phyloP scores from a whole-genome alignment of 2,329 filamentous ascomycete genomes.

The Aspergillus fijiensis region DNA sequence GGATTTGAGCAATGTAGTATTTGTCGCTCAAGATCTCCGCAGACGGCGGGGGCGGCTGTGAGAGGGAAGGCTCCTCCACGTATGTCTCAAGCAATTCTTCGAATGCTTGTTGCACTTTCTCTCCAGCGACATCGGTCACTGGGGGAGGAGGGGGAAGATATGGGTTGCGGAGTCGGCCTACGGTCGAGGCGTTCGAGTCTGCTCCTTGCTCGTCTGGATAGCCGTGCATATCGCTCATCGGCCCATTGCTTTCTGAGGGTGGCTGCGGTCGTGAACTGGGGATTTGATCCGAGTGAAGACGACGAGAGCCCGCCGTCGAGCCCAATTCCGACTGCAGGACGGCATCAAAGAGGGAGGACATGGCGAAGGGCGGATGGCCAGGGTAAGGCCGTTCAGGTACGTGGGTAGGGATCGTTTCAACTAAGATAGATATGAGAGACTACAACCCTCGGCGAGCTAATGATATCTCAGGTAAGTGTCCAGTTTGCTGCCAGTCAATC shows the following conservation, averaged over 20 bases:
- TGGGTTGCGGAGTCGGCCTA: constrained; percentile 50
- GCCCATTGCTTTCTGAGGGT: constrained; percentile 50
- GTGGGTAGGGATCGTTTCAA: neutral
- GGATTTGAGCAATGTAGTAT: constrained; percentile 67
- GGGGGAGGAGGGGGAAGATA: constrained; percentile 55
- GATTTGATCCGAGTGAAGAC: constrained; percentile 40
- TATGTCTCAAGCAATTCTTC: constrained; percentile 64
- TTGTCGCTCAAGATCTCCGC: constrained; percentile 59
- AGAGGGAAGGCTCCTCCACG: constrained; percentile 57
- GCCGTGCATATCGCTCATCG: constrained; percentile 57
- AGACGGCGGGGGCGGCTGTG: constrained; percentile 52
- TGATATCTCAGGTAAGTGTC: neutral
- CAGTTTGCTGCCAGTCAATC: neutral
- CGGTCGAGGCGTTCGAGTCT: constrained; percentile 52
- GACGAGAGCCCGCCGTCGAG: constrained; percentile 32
- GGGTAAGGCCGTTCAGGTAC: constrained; percentile 20
- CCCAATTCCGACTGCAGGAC: constrained; percentile 44
- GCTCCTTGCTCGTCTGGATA: constrained; percentile 64
- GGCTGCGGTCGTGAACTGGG: constrained; percentile 58
- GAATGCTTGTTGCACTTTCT: constrained; percentile 62
- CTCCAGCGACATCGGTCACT: constrained; percentile 61
- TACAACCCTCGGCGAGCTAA: neutral
- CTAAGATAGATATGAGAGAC: neutral
- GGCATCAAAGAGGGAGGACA: constrained; percentile 45
- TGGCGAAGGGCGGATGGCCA: constrained; percentile 29